Conservation (phyloP, 192 early-diverging fungal genomes). For the Podila clonocystis region DNA sequence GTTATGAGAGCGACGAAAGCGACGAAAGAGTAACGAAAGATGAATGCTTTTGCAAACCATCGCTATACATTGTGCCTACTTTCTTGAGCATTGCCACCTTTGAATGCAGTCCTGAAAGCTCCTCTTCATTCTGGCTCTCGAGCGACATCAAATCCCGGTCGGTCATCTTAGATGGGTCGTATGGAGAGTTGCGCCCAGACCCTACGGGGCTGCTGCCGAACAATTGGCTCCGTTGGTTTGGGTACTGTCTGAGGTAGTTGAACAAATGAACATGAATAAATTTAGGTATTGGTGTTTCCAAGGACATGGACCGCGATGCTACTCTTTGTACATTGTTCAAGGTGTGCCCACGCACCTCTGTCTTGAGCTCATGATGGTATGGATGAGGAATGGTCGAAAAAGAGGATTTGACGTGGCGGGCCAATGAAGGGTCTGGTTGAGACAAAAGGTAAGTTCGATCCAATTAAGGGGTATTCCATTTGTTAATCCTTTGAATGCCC, state of each 20-base stretch:
- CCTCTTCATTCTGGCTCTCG: slow-evolving; percentile 50
- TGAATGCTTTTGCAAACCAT: background rate
- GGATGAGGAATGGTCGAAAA: background rate
- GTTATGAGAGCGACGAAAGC: background rate
- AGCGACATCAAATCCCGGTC: slow-evolving; percentile 41
- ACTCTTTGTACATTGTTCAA: background rate
- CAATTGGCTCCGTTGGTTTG: slow-evolving; percentile 31
- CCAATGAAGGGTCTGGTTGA: too few relatives aligned
- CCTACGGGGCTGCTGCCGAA: slow-evolving; percentile 23
- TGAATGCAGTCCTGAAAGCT: slow-evolving; percentile 37
- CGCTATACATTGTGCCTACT: slow-evolving; percentile 3
- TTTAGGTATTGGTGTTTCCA: background rate
- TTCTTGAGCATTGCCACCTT: slow-evolving; percentile 51
- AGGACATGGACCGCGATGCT: background rate
- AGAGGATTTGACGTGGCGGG: too few relatives aligned
- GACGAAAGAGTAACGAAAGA: background rate
- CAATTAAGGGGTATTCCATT: too few relatives aligned
- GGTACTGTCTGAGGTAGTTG: background rate
- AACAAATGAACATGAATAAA: background rate
- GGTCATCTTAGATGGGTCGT: slow-evolving; percentile 40
- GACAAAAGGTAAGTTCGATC: too few relatives aligned
- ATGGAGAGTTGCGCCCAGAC: slow-evolving; percentile 39
- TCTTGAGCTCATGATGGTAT: background rate
- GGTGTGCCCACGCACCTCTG: background rate
- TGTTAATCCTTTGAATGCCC: too few relatives aligned